Conservation (phyloP, 305 asterid species). For the Stenogyne calaminthoides region DNA sequence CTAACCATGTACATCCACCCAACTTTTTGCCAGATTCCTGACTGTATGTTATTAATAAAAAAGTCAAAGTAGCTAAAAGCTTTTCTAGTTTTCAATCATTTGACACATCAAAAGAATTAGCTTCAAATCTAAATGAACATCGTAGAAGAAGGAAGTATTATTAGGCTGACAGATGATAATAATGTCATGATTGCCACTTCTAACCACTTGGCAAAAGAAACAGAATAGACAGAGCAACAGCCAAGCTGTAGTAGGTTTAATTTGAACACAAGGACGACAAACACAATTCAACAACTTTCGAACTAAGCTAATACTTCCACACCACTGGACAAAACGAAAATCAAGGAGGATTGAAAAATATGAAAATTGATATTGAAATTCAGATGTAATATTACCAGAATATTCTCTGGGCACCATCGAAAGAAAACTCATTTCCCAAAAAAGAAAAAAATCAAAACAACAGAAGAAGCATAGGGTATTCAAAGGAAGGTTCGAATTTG, state of each 20-base stretch:
- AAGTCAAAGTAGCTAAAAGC: slow-evolving; percentile 36
- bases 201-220: slow-evolving; percentile 37
- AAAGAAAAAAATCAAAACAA: slow-evolving; percentile 14
- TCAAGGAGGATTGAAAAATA: slow-evolving; percentile 1
- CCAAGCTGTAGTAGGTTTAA: slow-evolving; percentile 34
- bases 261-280: slow-evolving; percentile 40
- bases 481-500: neutral
- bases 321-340: slow-evolving; percentile 14
- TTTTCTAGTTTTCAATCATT: slow-evolving; percentile 40
- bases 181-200: slow-evolving; percentile 41
- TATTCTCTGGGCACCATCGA: neutral
- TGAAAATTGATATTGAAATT: slow-evolving; percentile 2
- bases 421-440: slow-evolving; percentile 3
- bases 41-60: slow-evolving; percentile 27
- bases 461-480: slow-evolving; percentile 4
- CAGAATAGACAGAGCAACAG: slow-evolving; percentile 47
- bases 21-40: slow-evolving; percentile 32
- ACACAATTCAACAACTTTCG: slow-evolving; percentile 31
- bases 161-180: slow-evolving; percentile 36
- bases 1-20: slow-evolving; percentile 35
- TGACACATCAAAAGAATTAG: slow-evolving; percentile 30
- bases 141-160: slow-evolving; percentile 27
- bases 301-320: slow-evolving; percentile 8
- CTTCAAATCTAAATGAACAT: slow-evolving; percentile 44
- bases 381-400: neutral